phyloP scores from a whole-genome alignment of 495 filamentous ascomycete species.

The Ascodesmis nigricans region DNA sequence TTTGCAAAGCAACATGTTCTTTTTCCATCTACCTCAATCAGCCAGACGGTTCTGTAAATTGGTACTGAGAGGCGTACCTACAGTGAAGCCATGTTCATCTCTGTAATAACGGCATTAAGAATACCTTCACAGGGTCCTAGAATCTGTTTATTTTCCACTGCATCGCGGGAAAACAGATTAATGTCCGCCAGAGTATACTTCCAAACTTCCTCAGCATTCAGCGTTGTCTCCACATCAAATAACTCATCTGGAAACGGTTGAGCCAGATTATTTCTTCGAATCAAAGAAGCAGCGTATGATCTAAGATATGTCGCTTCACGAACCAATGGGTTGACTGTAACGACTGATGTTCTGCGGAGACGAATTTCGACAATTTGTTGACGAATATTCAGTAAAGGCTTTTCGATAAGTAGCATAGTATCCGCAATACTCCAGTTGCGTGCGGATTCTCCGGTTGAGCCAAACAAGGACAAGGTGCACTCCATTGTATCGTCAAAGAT shows the following conservation, averaged over 20 bases:
- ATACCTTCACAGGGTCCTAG: too few relatives aligned
- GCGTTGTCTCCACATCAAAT: conserved; percentile 1
- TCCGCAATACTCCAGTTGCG: conserved; percentile 2
- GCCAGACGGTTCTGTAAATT: too few relatives aligned
- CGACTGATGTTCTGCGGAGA: not conserved
- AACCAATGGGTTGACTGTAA: conserved; percentile 2
- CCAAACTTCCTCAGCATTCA: not conserved
- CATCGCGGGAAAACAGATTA: conserved; percentile 1
- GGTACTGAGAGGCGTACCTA: not conserved
- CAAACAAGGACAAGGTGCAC: conserved; percentile 1
- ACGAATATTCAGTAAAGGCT: conserved; percentile 1
- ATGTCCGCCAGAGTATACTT: conserved; percentile 4
- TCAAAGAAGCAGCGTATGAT: not conserved
- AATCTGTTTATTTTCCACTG: not conserved
- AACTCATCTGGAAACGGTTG: conserved; percentile 1
- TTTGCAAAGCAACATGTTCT: conserved; percentile 3
- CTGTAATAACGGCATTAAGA: conserved; percentile 4
- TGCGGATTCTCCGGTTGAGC: not conserved
- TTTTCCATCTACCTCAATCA: not conserved
- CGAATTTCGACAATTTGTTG: not conserved
- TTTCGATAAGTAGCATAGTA: conserved; percentile 1
- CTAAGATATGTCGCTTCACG: conserved; percentile 2
- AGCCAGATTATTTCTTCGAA: conserved; percentile 1
- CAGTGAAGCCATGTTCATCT: conserved; percentile 5
- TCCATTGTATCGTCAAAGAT: conserved; percentile 7